Conservation (phyloP, 352 stramenopile genomes). For the Porosira glacialis region DNA sequence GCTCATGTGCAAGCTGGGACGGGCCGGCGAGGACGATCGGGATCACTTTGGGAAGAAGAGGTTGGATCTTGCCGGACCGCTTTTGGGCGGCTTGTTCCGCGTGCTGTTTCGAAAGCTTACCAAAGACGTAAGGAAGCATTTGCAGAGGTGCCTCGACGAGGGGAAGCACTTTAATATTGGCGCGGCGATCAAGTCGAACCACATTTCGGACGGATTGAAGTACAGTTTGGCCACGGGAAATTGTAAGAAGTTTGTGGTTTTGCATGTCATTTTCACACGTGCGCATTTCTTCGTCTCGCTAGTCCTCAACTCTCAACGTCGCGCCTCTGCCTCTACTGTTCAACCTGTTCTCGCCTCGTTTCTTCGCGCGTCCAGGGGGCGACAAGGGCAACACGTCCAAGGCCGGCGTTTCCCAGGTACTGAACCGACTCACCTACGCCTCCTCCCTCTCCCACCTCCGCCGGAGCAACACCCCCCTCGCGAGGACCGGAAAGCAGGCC, state of each 20-base stretch:
- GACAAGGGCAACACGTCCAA: slow-evolving; percentile 83
- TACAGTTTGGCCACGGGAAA: slow-evolving; percentile 99
- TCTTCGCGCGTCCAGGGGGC: slow-evolving; percentile 48
- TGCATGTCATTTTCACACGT: slow-evolving; percentile 7
- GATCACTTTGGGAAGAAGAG: slow-evolving; percentile 99
- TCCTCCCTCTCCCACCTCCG: slow-evolving; percentile 97
- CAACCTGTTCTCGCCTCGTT: too few relatives aligned
- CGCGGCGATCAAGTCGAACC: slow-evolving; percentile 93
- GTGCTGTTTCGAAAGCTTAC: slow-evolving; percentile 98
- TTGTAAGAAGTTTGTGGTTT: slow-evolving; percentile 80
- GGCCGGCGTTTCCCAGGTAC: slow-evolving; percentile 97
- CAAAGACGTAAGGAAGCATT: slow-evolving; percentile 93
- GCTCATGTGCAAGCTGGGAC: slow-evolving; percentile 96
- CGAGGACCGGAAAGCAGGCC: slow-evolving; percentile 96
- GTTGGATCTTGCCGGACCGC: slow-evolving; percentile 95
- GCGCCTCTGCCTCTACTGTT: not conserved
- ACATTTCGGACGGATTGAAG: slow-evolving; percentile 96
- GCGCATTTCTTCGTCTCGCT: slow-evolving; percentile 7
- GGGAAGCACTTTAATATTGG: slow-evolving; percentile 96
- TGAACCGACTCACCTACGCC: slow-evolving; percentile 98
- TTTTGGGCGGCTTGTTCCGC: slow-evolving; percentile 96
- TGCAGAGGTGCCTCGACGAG: slow-evolving; percentile 86
- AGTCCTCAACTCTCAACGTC: slow-evolving; percentile 9
- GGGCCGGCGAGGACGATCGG: slow-evolving; percentile 96
- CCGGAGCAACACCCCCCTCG: slow-evolving; percentile 98